These are phyloP conservation scores for Maudiozyma serrabonitensis DNA, from an alignment of 805 yeast genomes.

Conservation along the genomic window DNA sequence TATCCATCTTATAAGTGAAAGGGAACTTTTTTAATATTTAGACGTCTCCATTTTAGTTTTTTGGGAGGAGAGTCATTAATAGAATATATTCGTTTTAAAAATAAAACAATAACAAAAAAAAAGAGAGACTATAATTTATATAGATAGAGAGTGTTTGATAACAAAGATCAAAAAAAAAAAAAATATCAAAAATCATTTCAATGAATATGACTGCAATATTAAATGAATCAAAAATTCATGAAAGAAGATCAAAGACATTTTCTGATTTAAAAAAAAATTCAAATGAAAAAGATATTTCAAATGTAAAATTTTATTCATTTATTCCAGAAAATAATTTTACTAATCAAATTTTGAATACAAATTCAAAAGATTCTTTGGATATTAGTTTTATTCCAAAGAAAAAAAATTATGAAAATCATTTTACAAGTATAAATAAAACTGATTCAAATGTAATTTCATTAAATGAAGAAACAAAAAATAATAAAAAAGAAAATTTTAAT, in stretches of 20 bases:
- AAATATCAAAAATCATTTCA: not conserved
- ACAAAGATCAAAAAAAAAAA: not conserved
- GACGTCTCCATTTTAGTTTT: too few relatives aligned
- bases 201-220: not conserved
- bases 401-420: not conserved
- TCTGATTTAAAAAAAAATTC: conserved; percentile 4
- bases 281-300: conserved; percentile 2
- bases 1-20: too few relatives aligned
- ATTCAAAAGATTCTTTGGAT: not conserved
- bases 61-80: too few relatives aligned
- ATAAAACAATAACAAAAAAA: too few relatives aligned
- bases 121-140: too few relatives aligned
- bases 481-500: not conserved
- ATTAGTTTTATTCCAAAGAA: not conserved
- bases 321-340: conserved; percentile 1
- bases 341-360: not conserved
- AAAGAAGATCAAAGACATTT: conserved; percentile 13
- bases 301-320: conserved; percentile 3
- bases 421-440: not conserved
- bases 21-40: too few relatives aligned
- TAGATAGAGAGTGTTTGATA: too few relatives aligned
- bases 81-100: too few relatives aligned
- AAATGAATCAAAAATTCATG: not conserved
- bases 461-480: not conserved
- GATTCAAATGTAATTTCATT: not conserved